These are phyloP conservation scores for Penicillium sp. DNA, from an alignment of 2,329 filamentous ascomycete species.

Conservation along the genomic window DNA sequence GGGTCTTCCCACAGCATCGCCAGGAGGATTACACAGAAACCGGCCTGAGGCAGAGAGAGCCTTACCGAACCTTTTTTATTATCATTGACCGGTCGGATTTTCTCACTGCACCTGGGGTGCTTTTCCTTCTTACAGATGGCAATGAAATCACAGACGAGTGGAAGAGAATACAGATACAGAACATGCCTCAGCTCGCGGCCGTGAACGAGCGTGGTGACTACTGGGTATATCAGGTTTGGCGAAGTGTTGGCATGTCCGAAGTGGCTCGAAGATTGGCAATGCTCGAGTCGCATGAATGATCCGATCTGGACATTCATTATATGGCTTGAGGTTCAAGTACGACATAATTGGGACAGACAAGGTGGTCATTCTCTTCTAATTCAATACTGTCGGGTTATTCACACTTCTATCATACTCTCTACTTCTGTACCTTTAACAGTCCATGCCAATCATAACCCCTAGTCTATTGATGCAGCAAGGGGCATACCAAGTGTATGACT, in stretches of 20 bases:
- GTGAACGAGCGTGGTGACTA: background rate
- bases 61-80: slow-evolving; percentile 4
- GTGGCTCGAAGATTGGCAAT: slow-evolving; percentile 10
- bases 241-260: slow-evolving; percentile 10
- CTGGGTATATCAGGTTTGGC: slow-evolving; percentile 7
- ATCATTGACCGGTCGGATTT: slow-evolving; percentile 11
- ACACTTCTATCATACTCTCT: too few relatives aligned
- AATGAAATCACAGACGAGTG: slow-evolving; percentile 3
- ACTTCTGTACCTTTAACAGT: too few relatives aligned
- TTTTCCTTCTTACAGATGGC: slow-evolving; percentile 9
- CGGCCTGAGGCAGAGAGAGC: background rate
- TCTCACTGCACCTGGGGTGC: background rate
- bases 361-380: too few relatives aligned
- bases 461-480: too few relatives aligned
- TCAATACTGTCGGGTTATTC: too few relatives aligned
- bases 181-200: background rate
- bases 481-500: too few relatives aligned
- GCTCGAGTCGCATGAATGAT: background rate
- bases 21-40: slow-evolving; percentile 1
- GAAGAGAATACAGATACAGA: too few relatives aligned
- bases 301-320: background rate
- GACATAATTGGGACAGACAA: background rate
- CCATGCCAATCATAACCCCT: too few relatives aligned
- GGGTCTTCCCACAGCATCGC: slow-evolving; percentile 3
- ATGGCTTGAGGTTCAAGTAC: background rate